phyloP scores from a whole-genome alignment of 1,284 basidiomycete species.

The Ustilago sp. region DNA sequence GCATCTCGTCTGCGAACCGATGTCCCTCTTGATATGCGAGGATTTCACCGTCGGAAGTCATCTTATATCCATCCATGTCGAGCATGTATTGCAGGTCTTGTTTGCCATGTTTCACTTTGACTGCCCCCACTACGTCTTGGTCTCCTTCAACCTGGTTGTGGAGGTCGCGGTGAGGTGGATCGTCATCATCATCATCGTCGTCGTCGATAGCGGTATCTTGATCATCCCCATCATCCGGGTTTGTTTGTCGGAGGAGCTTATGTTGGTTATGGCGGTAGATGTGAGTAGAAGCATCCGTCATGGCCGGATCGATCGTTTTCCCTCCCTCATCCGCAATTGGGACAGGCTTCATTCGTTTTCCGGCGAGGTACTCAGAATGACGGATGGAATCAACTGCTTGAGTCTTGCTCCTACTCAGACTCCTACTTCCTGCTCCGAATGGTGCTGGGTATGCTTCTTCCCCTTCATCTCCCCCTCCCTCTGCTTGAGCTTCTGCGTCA shows the following conservation, averaged over 20 bases:
- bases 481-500: conserved; percentile 7
- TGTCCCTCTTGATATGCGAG: conserved; percentile 60
- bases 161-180: background rate
- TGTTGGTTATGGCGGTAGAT: conserved; percentile 23
- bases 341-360: conserved; percentile 34
- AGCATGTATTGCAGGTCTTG: conserved; percentile 60
- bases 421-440: conserved; percentile 30
- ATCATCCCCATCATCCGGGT: conserved; percentile 22
- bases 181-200: conserved; percentile 22
- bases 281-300: conserved; percentile 40
- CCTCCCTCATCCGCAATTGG: conserved; percentile 22
- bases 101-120: conserved; percentile 41
- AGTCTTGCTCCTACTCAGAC: conserved; percentile 23
- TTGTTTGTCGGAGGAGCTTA: conserved; percentile 8
- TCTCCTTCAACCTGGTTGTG: conserved; percentile 13
- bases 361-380: conserved; percentile 39
- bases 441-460: conserved; percentile 58
- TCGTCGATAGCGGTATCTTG: conserved; percentile 15
- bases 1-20: conserved; percentile 66
- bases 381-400: conserved; percentile 30
- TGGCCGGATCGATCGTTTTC: conserved; percentile 34
- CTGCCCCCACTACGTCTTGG: conserved; percentile 22
- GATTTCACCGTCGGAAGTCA: conserved; percentile 63
- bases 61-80: conserved; percentile 69
- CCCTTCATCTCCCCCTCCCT: conserved; percentile 20